These are phyloP conservation scores for Septoria linicola DNA, from an alignment of 2,329 filamentous ascomycete genomes.

Conservation along the genomic window DNA sequence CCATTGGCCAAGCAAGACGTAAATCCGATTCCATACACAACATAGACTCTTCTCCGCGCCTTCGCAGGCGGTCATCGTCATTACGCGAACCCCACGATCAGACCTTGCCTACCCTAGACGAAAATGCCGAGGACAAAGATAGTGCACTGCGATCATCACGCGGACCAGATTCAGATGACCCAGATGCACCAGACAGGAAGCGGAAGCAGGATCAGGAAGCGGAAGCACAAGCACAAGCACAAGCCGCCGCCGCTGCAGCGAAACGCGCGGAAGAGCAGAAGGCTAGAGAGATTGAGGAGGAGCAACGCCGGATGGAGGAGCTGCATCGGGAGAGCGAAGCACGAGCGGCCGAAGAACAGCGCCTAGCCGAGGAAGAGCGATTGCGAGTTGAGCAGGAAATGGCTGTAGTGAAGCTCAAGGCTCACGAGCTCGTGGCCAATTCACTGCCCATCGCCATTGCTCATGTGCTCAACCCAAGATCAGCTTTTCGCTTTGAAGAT, in stretches of 20 bases:
- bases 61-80: constrained; percentile 31
- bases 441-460: constrained; percentile 29
- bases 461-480: constrained; percentile 25
- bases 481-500: constrained; percentile 21
- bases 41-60: constrained; percentile 25
- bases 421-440: constrained; percentile 26
- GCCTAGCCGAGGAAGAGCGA: constrained; percentile 21
- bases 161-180: constrained; percentile 24
- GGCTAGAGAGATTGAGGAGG: constrained; percentile 31
- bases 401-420: constrained; percentile 26
- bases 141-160: constrained; percentile 16
- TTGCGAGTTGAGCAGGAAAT: constrained; percentile 21
- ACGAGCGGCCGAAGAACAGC: constrained; percentile 19
- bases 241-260: constrained; percentile 9
- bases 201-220: constrained; percentile 22
- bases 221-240: constrained; percentile 24
- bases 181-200: constrained; percentile 17
- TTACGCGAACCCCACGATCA: constrained; percentile 27
- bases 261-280: constrained; percentile 27
- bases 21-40: constrained; percentile 32
- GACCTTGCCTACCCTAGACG: constrained; percentile 29
- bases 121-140: constrained; percentile 25
- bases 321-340: constrained; percentile 29
- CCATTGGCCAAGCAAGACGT: constrained; percentile 29
- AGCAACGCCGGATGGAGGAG: constrained; percentile 24